Evolutionary conservation across 2,329 filamentous ascomycete genomes (phyloP).

Genomic region (Zalaria obscura): DNA sequence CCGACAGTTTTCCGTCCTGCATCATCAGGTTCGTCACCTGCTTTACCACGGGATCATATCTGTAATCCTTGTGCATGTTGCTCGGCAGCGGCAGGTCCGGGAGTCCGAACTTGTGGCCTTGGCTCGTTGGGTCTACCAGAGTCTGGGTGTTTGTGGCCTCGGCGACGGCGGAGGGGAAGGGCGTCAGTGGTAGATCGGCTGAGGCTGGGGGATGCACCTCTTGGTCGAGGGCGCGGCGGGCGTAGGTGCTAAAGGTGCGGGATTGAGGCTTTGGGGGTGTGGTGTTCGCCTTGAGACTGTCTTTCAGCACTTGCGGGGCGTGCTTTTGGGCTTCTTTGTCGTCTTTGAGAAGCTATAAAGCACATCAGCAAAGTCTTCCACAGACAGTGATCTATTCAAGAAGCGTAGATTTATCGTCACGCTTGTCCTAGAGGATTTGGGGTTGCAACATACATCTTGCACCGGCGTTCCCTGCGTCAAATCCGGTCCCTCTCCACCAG

Average conservation of each 20-base stretch:
- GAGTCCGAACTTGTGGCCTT: conserved; percentile 71
- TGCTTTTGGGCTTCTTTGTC: conserved; percentile 48
- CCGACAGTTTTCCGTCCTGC: conserved; percentile 77
- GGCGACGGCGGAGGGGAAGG: conserved; percentile 2
- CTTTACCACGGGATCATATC: conserved; percentile 72
- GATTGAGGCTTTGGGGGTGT: conserved; percentile 22
- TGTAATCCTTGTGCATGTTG: conserved; percentile 53
- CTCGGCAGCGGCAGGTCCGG: conserved; percentile 53
- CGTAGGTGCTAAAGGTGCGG: conserved; percentile 44
- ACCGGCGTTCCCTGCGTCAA: conserved; percentile 51
- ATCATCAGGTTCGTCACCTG: conserved; percentile 88
- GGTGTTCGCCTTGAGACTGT: conserved; percentile 34
- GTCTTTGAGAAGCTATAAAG: conserved; percentile 43
- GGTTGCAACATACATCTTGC: conserved; percentile 41
- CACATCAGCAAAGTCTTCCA: background rate
- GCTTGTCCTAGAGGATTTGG: no score
- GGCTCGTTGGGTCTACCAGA: conserved; percentile 20
- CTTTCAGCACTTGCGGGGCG: conserved; percentile 52
- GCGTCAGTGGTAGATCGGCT: conserved; percentile 6
- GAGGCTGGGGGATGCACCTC: conserved; percentile 11
- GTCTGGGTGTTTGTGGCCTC: background rate
- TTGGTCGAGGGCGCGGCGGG: conserved; percentile 12
- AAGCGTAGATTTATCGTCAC: no score
- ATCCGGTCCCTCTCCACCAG: conserved; percentile 44
- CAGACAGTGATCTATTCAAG: no score